Percentiles rank a stretch among this genome's conserved stretches.
phyloP scores from a whole-genome alignment of 352 stramenopile genomes.

The Pythium scleroteichum region DNA sequence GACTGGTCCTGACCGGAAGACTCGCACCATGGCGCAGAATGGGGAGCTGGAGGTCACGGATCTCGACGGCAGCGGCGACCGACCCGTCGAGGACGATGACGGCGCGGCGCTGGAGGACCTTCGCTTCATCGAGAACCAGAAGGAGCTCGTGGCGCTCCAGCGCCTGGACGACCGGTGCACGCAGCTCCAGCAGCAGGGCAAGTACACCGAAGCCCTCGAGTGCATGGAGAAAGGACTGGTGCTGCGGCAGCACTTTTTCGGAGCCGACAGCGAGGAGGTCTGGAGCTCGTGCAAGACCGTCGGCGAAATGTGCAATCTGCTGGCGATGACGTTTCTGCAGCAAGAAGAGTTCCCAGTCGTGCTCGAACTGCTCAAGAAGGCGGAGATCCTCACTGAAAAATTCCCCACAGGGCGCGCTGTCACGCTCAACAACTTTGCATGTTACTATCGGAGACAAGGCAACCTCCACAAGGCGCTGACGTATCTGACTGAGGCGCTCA shows the following conservation, averaged over 20 bases:
- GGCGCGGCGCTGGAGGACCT: conserved; percentile 30
- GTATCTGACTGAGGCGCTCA: conserved; percentile 92
- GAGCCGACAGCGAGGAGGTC: conserved; percentile 89
- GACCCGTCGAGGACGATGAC: conserved; percentile 4
- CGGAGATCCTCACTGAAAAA: conserved; percentile 92
- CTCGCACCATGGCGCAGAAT: conserved; percentile 4
- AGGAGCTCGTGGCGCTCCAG: conserved; percentile 89
- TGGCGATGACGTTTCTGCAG: conserved; percentile 96
- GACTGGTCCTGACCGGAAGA: background rate
- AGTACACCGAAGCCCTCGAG: conserved; percentile 92
- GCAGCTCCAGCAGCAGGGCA: conserved; percentile 89
- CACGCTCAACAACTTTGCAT: conserved; percentile 95
- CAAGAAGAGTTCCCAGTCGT: conserved; percentile 92
- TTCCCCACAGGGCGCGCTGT: conserved; percentile 82
- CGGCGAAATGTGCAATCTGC: conserved; percentile 95
- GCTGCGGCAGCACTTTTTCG: conserved; percentile 93
- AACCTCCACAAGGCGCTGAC: conserved; percentile 91
- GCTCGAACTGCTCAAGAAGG: conserved; percentile 93
- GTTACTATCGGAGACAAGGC: conserved; percentile 90
- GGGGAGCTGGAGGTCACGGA: conserved; percentile 37
- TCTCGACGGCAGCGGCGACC: conserved; percentile 22
- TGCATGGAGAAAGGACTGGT: conserved; percentile 94
- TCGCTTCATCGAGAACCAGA: conserved; percentile 69
- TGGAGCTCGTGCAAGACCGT: conserved; percentile 90
- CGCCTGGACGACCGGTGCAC: conserved; percentile 89